These are phyloP conservation scores for Huntiella savannae DNA, from an alignment of 2,329 filamentous ascomycete genomes.

Conservation along the genomic window DNA sequence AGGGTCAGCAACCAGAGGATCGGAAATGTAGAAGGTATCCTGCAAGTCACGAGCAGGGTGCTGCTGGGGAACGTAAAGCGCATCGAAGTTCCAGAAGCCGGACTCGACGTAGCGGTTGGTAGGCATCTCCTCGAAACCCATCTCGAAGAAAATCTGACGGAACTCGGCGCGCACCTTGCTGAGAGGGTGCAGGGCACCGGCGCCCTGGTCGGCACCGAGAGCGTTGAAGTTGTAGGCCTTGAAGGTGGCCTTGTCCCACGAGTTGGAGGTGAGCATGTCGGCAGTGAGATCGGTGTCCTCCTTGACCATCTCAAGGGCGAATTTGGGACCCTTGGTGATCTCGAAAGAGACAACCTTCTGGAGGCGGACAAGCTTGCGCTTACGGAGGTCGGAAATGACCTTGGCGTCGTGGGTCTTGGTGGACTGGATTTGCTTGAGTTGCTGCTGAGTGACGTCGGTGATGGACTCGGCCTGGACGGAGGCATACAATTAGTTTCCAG, in stretches of 20 bases:
- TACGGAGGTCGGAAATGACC: constrained; percentile 63
- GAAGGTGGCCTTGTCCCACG: constrained; percentile 84
- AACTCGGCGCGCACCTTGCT: constrained; percentile 95
- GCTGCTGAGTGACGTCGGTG: constrained; percentile 57
- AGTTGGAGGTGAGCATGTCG: constrained; percentile 73
- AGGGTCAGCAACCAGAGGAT: constrained; percentile 57
- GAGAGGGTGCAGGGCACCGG: constrained; percentile 47
- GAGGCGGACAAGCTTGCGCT: constrained; percentile 72
- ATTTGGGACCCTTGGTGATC: constrained; percentile 71
- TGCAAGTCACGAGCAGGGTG: constrained; percentile 93
- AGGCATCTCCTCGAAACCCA: constrained; percentile 97
- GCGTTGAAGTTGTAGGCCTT: constrained; percentile 64
- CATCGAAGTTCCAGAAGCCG: constrained; percentile 98
- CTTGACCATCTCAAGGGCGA: constrained; percentile 69
- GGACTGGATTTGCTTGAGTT: constrained; percentile 54
- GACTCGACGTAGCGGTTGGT: constrained; percentile 87
- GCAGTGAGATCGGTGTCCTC: constrained; percentile 90
- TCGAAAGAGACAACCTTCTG: constrained; percentile 76
- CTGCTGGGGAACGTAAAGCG: constrained; percentile 91
- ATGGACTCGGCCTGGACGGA: constrained; percentile 44
- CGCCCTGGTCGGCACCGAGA: constrained; percentile 39
- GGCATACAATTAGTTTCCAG: background rate
- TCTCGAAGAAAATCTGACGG: constrained; percentile 96
- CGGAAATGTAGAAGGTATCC: constrained; percentile 96
- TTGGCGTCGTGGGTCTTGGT: constrained; percentile 57